Base-by-base conservation (phyloP, 2,329 filamentous ascomycete species). In the Stenocarpella maydis region DNA sequence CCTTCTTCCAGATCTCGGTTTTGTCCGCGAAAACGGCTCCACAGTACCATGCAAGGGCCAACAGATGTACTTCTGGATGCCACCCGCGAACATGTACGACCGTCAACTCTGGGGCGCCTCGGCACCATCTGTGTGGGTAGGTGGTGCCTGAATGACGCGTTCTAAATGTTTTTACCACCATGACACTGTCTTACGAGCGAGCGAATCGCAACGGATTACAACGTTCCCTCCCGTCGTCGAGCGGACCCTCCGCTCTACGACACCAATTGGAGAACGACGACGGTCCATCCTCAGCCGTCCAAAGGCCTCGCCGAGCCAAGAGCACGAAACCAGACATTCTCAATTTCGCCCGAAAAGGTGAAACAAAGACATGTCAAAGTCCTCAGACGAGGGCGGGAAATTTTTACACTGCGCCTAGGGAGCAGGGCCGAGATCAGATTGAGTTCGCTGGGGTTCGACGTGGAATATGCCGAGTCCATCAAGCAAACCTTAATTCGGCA, bases 61-160 rank as follows among this genome's bases (percentile, higher is more conserved):
- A 37, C 69, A 71, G 53, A 69, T 71, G 61, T 66, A 65, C 43
- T 71, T 71, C 55, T 71, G 70, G 61, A 52, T 64, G 65, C 65
- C 65, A 12, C 65, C 65, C 41, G 41, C 65, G 28, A 67, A n/a
- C 52, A 49, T 45, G 0, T 67, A 67, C 65, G 65, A 67, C 28
- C 65, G 65, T 10, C 65, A 67, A n/a, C 26, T 49, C 10, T 67
- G 65, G 65, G 52, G 65, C 43, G 64, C 39, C 14, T 45, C 43
- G 41, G 65, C 65, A 5, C 65, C 65, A 4, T 67, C 65, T 26
- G 37, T 67, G n/a, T 67, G 65, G 65, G 65, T 67, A 9, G 64
- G 64, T 8, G 64, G 64, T 26, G 39, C 43, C 19, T 67, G 26
- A 58, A 24, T 9, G n/a, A 15, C 47, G 17, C 21, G 9, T 34